Percentiles rank a stretch among this genome's conserved stretches.
Evolutionary conservation across 345 rosid genomes (phyloP).

Genomic region (Corchorus olitorius): DNA sequence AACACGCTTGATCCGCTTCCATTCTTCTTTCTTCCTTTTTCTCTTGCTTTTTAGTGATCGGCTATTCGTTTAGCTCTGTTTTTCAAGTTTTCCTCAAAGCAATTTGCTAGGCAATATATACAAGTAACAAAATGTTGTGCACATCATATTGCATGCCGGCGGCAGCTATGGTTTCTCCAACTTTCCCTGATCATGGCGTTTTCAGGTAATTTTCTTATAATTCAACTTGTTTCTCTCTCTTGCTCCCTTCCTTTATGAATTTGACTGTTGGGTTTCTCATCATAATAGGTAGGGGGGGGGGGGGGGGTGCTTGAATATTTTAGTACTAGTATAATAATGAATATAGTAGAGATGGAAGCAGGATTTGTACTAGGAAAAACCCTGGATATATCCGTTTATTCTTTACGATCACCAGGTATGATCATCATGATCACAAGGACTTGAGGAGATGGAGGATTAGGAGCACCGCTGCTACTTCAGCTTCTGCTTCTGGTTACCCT

Average conservation of each 20-base stretch:
- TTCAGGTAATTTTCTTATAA: constrained; percentile 36
- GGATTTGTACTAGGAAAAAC: constrained; percentile 42
- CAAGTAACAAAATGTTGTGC: constrained; percentile 32
- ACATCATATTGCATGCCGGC: constrained; percentile 25
- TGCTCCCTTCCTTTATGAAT: neutral
- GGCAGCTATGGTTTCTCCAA: constrained; percentile 33
- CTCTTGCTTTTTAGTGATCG: constrained; percentile 17
- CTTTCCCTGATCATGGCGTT: constrained; percentile 23
- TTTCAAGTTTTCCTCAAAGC: constrained; percentile 10
- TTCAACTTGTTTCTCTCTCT: neutral
- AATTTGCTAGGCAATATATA: neutral
- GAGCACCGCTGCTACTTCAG: constrained; percentile 41
- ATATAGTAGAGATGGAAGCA: constrained; percentile 36
- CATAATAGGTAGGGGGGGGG: neutral
- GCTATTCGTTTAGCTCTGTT: constrained; percentile 19
- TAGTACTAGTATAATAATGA: constrained; percentile 16
- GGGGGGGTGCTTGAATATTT: constrained; percentile 6
- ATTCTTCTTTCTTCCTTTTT: constrained; percentile 4
- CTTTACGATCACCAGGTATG: constrained; percentile 84
- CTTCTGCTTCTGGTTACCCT: constrained; percentile 83
- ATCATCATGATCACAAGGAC: constrained; percentile 54
- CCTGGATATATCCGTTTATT: constrained; percentile 52
- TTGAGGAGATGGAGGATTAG: constrained; percentile 43
- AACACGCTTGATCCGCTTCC: constrained; percentile 25
- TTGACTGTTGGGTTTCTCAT: constrained; percentile 23